These are phyloP conservation scores for Trichothecium roseum DNA, from an alignment of 2,329 filamentous ascomycete species.

Conservation along the genomic window DNA sequence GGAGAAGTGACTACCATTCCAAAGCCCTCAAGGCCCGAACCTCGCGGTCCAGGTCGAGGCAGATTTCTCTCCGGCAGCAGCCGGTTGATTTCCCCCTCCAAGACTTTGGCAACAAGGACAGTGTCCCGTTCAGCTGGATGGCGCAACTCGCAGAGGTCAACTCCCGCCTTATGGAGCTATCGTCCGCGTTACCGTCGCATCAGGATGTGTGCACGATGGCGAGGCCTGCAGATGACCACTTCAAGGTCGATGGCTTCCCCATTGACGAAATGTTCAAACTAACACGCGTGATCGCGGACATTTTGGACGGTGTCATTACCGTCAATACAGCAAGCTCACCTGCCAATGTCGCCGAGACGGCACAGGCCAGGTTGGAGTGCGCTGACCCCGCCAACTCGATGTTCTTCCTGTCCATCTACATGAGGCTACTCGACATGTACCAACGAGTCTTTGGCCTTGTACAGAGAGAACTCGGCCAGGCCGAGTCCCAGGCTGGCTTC, in stretches of 20 bases:
- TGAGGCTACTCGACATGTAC: conserved; percentile 28
- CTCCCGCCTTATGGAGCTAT: conserved; percentile 25
- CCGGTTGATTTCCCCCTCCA: neutral
- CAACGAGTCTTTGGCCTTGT: conserved; percentile 26
- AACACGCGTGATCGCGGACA: conserved; percentile 24
- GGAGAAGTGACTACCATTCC: too few species aligned
- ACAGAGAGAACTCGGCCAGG: conserved; percentile 18
- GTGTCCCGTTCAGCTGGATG: conserved; percentile 21
- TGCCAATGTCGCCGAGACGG: conserved; percentile 1
- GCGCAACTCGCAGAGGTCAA: conserved; percentile 27
- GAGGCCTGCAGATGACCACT: conserved; percentile 7
- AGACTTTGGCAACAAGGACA: conserved; percentile 5
- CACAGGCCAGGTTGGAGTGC: conserved; percentile 12
- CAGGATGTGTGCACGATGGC: conserved; percentile 11
- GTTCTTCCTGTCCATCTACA: conserved; percentile 27
- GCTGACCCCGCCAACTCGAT: conserved; percentile 25
- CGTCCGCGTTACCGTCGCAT: conserved; percentile 19
- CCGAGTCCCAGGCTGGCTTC: conserved; percentile 14
- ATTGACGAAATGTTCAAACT: conserved; percentile 30
- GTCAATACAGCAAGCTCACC: conserved; percentile 5
- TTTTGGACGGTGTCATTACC: conserved; percentile 16
- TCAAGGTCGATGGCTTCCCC: conserved; percentile 20
- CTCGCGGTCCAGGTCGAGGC: conserved; percentile 16
- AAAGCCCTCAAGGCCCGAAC: conserved; percentile 1
- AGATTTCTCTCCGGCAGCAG: conserved; percentile 19